These are phyloP conservation scores for Petunia axillaris DNA, from an alignment of 257 asterid species.

Conservation along the genomic window DNA sequence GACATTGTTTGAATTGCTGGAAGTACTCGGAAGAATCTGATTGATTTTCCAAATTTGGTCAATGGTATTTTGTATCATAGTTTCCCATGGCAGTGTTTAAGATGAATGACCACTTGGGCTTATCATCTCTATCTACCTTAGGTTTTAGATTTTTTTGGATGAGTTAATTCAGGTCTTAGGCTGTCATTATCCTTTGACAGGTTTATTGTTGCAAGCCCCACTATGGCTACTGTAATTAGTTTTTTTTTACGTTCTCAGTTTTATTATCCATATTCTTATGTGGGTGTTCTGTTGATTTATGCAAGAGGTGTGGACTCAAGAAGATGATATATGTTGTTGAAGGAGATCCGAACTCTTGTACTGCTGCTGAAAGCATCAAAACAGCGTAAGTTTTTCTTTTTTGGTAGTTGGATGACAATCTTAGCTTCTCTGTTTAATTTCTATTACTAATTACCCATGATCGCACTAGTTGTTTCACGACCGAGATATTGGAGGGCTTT, in stretches of 20 bases:
- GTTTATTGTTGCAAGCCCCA: too few species aligned
- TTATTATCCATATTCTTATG: neutral
- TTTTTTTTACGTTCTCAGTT: neutral
- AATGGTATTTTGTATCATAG: too few species aligned
- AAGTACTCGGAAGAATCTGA: too few species aligned
- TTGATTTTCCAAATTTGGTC: too few species aligned
- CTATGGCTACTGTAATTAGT: neutral
- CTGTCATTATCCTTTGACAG: too few species aligned
- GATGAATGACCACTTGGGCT: too few species aligned
- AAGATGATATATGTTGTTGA: slow-evolving; percentile 95
- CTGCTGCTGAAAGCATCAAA: slow-evolving; percentile 93
- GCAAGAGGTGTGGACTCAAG: slow-evolving; percentile 91
- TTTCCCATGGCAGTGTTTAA: too few species aligned
- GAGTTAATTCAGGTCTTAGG: too few species aligned
- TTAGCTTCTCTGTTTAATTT: slow-evolving; percentile 22
- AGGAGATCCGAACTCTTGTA: slow-evolving; percentile 93
- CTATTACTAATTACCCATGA: slow-evolving; percentile 26
- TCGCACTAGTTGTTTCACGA: slow-evolving; percentile 86
- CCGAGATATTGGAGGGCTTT: slow-evolving; percentile 98
- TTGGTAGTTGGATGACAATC: neutral
- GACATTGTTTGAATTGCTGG: too few species aligned
- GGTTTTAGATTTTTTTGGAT: too few species aligned
- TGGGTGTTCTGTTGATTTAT: slow-evolving; percentile 31
- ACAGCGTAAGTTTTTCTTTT: slow-evolving; percentile 73
- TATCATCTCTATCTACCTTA: too few species aligned